Conservation (phyloP, 306 rosid genomes). For the Potentilla sterilis region DNA sequence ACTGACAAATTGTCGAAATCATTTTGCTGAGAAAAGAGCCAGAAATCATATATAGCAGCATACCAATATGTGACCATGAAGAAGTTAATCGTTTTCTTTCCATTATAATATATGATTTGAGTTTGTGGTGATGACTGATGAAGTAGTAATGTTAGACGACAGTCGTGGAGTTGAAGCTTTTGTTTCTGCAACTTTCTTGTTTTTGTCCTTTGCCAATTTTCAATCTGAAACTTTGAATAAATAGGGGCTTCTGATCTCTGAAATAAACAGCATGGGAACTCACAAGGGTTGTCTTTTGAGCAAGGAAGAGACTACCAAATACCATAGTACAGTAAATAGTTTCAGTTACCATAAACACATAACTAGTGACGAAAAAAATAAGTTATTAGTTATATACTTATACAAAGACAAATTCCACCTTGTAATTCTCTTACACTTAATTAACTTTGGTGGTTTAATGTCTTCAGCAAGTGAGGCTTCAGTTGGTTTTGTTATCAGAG, state of each 20-base stretch:
- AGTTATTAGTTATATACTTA: no score
- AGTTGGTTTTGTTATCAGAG: neutral
- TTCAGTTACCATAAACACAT: neutral
- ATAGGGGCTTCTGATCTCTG: neutral
- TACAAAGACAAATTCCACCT: neutral
- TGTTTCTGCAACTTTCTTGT: neutral
- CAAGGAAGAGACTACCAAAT: neutral
- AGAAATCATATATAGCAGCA: neutral
- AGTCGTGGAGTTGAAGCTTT: neutral
- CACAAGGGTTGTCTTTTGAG: neutral
- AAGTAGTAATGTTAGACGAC: neutral
- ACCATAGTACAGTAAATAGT: neutral
- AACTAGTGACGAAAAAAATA: no score
- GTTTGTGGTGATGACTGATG: neutral
- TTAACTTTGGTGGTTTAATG: neutral
- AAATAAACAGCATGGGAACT: neutral
- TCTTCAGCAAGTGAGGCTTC: neutral
- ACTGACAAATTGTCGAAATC: constrained; percentile 30
- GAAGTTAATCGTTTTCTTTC: neutral
- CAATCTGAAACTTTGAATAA: neutral
- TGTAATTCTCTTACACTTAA: neutral
- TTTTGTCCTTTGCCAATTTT: neutral
- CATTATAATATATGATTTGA: no score
- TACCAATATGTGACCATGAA: neutral
- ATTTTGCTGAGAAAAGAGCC: neutral